Conservation (phyloP, 78 protist genomes). For the Pelomyxa schiedti region DNA sequence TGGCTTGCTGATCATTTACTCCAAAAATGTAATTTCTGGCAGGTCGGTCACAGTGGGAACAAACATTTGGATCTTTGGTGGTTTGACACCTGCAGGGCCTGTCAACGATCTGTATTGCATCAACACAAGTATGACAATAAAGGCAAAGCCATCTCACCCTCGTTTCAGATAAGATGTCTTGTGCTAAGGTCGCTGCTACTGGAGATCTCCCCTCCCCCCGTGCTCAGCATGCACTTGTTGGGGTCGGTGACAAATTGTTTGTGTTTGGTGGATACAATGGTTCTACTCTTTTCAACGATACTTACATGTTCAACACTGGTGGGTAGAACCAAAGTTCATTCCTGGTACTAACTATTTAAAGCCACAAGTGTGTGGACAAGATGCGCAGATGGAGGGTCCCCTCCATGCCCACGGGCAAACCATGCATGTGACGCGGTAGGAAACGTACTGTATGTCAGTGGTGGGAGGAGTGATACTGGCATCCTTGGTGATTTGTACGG, state of each 20-base stretch:
- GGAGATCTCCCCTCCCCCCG: not conserved
- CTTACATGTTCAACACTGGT: not conserved
- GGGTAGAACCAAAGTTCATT: no score
- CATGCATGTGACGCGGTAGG: not conserved
- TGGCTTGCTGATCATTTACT: no score
- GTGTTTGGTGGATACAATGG: not conserved
- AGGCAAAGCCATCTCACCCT: no score
- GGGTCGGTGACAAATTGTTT: not conserved
- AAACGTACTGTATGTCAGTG: not conserved
- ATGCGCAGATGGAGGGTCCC: no score
- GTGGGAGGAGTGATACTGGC: not conserved
- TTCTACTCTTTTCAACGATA: not conserved
- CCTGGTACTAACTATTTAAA: no score
- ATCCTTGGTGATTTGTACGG: not conserved
- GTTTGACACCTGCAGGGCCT: not conserved
- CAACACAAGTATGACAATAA: not conserved
- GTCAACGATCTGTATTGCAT: not conserved
- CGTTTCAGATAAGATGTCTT: not conserved
- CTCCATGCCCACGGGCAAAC: not conserved
- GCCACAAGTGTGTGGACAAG: no score
- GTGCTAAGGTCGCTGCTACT: no score
- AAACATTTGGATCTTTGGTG: not conserved
- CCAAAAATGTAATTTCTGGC: no score
- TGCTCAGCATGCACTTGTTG: not conserved
- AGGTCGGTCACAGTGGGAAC: no score